These are phyloP conservation scores for Monosporascus sp. DNA, from an alignment of 2,329 filamentous ascomycete genomes.

Conservation along the genomic window DNA sequence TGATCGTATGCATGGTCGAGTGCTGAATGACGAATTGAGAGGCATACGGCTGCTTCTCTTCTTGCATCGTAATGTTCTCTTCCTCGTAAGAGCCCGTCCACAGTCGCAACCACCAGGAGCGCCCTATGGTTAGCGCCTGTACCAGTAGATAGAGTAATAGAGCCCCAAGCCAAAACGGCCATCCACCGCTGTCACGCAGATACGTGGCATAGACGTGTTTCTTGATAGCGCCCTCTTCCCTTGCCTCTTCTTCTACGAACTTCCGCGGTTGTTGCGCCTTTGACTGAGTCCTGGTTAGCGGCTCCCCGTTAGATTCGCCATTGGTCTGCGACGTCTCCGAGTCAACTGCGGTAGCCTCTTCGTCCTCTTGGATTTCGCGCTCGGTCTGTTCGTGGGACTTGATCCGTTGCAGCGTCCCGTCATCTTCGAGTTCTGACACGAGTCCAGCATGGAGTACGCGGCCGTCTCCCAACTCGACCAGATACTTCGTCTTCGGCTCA, in stretches of 20 bases:
- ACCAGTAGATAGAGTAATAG: constrained; percentile 49
- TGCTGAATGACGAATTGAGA: constrained; percentile 45
- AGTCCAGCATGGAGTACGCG: constrained; percentile 58
- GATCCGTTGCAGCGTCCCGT: constrained; percentile 52
- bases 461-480: constrained; percentile 68
- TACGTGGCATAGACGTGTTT: constrained; percentile 63
- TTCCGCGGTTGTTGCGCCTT: constrained; percentile 51
- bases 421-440: constrained; percentile 57
- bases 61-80: constrained; percentile 17
- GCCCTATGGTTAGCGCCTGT: constrained; percentile 50
- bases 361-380: constrained; percentile 43
- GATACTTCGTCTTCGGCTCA: constrained; percentile 65
- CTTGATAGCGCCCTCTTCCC: constrained; percentile 66
- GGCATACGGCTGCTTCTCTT: constrained; percentile 29
- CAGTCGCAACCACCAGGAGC: constrained; percentile 59
- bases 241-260: constrained; percentile 72
- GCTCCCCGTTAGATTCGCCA: constrained; percentile 32
- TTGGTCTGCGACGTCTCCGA: constrained; percentile 43
- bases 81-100: constrained; percentile 50
- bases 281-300: constrained; percentile 44
- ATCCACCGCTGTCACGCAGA: constrained; percentile 60
- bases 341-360: constrained; percentile 48
- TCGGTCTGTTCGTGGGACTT: constrained; percentile 49
- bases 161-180: constrained; percentile 53
- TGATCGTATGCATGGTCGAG: constrained; percentile 35